phyloP scores from a whole-genome alignment of 176 grass and related monocot species.

The Saccharum spontaneum region DNA sequence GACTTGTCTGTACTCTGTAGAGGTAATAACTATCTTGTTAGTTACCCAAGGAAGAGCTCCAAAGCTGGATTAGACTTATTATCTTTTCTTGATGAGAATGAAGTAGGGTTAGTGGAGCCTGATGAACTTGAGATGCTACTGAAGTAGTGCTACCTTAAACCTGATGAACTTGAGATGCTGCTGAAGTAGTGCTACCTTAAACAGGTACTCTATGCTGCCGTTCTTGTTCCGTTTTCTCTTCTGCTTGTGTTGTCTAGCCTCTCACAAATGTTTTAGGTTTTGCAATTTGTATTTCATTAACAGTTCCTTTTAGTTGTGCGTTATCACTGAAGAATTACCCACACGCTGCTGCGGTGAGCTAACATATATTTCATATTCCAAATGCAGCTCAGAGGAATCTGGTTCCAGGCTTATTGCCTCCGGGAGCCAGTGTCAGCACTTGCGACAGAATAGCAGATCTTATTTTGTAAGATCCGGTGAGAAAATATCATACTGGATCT shows the following conservation, averaged over 20 bases:
- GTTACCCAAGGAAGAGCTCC: background rate
- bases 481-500: background rate
- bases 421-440: background rate
- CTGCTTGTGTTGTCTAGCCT: background rate
- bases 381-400: constrained; percentile 5
- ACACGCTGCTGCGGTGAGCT: background rate
- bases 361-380: constrained; percentile 4
- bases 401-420: background rate
- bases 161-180: too few relatives aligned
- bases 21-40: background rate
- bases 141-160: background rate
- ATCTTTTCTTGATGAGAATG: constrained; percentile 5
- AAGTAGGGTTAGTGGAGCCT: background rate
- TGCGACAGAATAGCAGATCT: background rate
- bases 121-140: background rate
- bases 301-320: background rate
- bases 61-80: background rate
- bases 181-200: background rate
- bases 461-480: background rate
- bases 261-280: background rate
- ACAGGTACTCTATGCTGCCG: background rate
- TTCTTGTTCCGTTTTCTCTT: background rate
- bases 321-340: background rate
- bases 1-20: background rate
- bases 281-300: background rate